Percentiles rank a stretch among this genome's conserved stretches.
phyloP scores from a whole-genome alignment of 441 rosid species.

The Brassica hybrid region DNA sequence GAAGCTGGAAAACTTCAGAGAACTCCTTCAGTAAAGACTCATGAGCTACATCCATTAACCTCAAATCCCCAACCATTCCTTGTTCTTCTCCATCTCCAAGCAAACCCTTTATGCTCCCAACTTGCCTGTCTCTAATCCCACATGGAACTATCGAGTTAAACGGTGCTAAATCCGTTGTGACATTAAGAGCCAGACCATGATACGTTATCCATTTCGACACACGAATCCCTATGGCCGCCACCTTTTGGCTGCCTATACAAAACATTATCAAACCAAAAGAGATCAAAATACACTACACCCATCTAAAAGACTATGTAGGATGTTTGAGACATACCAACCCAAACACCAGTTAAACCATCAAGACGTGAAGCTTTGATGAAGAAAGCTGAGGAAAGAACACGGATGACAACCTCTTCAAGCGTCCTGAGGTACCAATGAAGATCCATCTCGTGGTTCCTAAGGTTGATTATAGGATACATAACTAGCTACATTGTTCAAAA shows the following conservation, averaged over 20 bases:
- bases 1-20: constrained; percentile 69
- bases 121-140: constrained; percentile 65
- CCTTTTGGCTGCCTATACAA: constrained; percentile 69
- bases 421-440: constrained; percentile 94
- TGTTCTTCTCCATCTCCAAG: constrained; percentile 40
- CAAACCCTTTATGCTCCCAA: constrained; percentile 70
- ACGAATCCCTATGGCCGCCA: constrained; percentile 82
- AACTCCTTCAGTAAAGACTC: constrained; percentile 70
- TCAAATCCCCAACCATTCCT: constrained; percentile 28
- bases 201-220: constrained; percentile 79
- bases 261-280: constrained; percentile 26
- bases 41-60: constrained; percentile 52
- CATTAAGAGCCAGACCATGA: constrained; percentile 88
- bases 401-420: constrained; percentile 83
- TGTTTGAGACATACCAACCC: constrained; percentile 65
- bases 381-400: constrained; percentile 70
- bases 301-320: neutral
- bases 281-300: constrained; percentile 7
- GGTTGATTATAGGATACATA: constrained; percentile 84
- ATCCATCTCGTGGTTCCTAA: constrained; percentile 90
- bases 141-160: no score
- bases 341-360: constrained; percentile 86
- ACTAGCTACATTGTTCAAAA: constrained; percentile 60
- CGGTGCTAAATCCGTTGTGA: constrained; percentile 75
- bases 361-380: constrained; percentile 71